These are phyloP conservation scores for Penicillium oxalicum DNA, from an alignment of 2,329 filamentous ascomycete species.

Conservation along the genomic window DNA sequence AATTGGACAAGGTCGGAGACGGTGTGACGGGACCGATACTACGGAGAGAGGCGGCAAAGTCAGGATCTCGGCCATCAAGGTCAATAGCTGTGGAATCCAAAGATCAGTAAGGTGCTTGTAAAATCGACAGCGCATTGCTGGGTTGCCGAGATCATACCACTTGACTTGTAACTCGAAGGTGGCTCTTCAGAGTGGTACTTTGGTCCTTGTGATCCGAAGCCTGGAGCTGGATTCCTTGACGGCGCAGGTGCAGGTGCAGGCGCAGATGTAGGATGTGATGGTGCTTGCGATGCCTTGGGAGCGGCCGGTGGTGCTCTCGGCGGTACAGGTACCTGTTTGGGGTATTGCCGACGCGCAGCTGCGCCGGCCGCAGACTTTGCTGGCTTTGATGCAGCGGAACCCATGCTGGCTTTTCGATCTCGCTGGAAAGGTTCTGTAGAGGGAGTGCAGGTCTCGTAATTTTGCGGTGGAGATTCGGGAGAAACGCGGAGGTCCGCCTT, in stretches of 20 bases:
- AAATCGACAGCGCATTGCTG: not conserved
- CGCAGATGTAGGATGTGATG: constrained; percentile 5
- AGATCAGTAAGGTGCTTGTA: not conserved
- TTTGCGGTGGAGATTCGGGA: constrained; percentile 16
- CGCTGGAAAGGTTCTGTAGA: not conserved
- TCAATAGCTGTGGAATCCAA: constrained; percentile 44
- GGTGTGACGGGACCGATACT: constrained; percentile 54
- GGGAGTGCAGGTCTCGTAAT: not conserved
- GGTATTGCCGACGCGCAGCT: constrained; percentile 51
- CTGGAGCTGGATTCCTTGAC: not conserved
- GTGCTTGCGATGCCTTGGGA: constrained; percentile 15
- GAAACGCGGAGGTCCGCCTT: constrained; percentile 17
- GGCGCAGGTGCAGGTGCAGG: constrained; percentile 4
- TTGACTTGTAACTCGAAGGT: constrained; percentile 28
- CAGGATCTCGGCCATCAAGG: constrained; percentile 55
- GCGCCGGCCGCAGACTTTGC: constrained; percentile 45
- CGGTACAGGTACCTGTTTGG: constrained; percentile 40
- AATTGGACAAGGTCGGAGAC: constrained; percentile 51
- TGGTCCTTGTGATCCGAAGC: constrained; percentile 19
- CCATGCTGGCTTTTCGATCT: constrained; percentile 40
- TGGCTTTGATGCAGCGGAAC: constrained; percentile 54
- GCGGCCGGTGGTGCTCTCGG: constrained; percentile 23
- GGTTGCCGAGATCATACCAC: constrained; percentile 22
- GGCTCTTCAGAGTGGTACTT: constrained; percentile 33
- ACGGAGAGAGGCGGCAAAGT: constrained; percentile 75